phyloP scores from a whole-genome alignment of 2,329 filamentous ascomycete species.

The Nemania sp. region DNA sequence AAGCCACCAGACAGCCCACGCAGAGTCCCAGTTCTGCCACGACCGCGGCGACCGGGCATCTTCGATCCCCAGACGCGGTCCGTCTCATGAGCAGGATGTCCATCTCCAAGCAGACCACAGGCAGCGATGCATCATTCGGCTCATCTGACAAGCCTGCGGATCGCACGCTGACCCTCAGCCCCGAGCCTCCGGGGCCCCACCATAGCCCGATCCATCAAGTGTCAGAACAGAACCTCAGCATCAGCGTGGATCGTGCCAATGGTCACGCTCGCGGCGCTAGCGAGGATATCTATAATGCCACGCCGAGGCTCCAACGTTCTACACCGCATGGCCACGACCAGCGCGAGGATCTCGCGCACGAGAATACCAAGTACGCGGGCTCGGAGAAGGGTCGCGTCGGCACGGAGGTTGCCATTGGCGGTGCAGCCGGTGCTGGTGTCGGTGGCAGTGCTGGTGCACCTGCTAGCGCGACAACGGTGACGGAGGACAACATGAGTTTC shows the following conservation, averaged over 20 bases:
- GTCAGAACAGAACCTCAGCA: conserved; percentile 31
- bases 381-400: conserved; percentile 25
- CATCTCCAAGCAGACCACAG: conserved; percentile 15
- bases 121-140: conserved; percentile 26
- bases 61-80: conserved; percentile 17
- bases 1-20: background rate
- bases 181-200: conserved; percentile 30
- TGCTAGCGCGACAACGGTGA: background rate
- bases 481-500: conserved; percentile 21
- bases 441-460: background rate
- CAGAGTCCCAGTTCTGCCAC: conserved; percentile 2
- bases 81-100: conserved; percentile 35
- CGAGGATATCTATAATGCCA: conserved; percentile 40
- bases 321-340: background rate
- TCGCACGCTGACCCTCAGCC: conserved; percentile 33
- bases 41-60: background rate
- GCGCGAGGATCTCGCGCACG: conserved; percentile 12
- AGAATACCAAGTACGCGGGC: conserved; percentile 32
- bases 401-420: conserved; percentile 17
- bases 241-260: conserved; percentile 27
- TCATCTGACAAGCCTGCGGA: conserved; percentile 24
- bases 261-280: conserved; percentile 17
- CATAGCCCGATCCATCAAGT: conserved; percentile 28
- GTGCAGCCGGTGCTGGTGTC: conserved; percentile 8
- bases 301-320: conserved; percentile 29